A percentile compares a stretch with the other conserved stretches of the same genome.
Conservation (phyloP, 192 early-diverging fungal species). For the Coemansia sp. region DNA sequence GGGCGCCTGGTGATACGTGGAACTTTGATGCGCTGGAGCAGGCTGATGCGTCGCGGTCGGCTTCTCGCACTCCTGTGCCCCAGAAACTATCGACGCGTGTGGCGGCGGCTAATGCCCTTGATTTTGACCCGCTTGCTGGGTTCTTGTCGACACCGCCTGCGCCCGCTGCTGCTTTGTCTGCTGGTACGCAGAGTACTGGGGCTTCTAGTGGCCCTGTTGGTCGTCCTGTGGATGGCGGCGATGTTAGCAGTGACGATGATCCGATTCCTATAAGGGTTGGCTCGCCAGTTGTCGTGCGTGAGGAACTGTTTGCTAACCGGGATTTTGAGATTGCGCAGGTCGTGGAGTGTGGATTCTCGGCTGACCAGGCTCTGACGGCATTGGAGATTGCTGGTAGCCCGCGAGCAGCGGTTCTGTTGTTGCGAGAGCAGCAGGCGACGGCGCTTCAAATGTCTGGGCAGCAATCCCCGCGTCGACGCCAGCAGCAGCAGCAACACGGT, state of each 20-base stretch:
- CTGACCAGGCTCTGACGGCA: slow-evolving; percentile 62
- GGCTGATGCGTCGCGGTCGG: slow-evolving; percentile 19
- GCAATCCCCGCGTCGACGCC: background rate
- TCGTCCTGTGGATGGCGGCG: background rate
- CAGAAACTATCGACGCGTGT: background rate
- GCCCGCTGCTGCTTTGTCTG: background rate
- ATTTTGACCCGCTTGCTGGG: slow-evolving; percentile 30
- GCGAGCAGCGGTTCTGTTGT: slow-evolving; percentile 55
- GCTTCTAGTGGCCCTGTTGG: background rate
- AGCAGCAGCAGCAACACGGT: background rate
- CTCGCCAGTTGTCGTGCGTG: background rate
- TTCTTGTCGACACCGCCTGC: background rate
- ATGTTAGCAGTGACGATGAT: slow-evolving; percentile 34
- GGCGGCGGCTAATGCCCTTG: slow-evolving; percentile 18
- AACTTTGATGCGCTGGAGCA: slow-evolving; percentile 47
- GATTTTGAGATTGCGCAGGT: slow-evolving; percentile 69
- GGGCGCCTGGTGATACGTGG: slow-evolving; percentile 21
- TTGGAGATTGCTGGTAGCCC: slow-evolving; percentile 65
- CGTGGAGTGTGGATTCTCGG: slow-evolving; percentile 77
- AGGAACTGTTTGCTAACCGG: slow-evolving; percentile 27
- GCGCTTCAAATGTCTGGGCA: slow-evolving; percentile 5
- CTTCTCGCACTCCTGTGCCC: slow-evolving; percentile 16
- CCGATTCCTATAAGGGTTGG: slow-evolving; percentile 31
- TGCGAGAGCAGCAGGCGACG: slow-evolving; percentile 38
- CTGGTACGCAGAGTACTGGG: background rate